phyloP scores from a whole-genome alignment of 2,329 filamentous ascomycete species.

The Fusarium brevicatenulatum region DNA sequence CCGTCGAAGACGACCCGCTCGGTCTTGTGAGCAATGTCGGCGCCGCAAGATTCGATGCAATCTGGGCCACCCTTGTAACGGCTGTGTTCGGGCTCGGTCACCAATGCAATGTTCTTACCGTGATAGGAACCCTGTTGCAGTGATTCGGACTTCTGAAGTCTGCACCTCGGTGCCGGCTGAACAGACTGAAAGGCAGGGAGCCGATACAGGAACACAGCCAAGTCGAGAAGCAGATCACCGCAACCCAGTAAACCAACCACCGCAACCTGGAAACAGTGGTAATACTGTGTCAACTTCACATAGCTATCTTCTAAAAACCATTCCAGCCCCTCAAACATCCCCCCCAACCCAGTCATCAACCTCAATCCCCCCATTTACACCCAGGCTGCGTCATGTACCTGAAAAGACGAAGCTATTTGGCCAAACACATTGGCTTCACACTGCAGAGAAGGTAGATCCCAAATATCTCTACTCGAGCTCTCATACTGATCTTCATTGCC shows the following conservation, averaged over 20 bases:
- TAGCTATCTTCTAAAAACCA: not conserved
- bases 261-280: not conserved
- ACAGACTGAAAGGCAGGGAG: constrained; percentile 1
- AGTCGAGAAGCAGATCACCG: constrained; percentile 17
- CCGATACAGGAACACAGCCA: not conserved
- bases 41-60: constrained; percentile 42
- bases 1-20: constrained; percentile 39
- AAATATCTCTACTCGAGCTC: not conserved
- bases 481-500: constrained; percentile 1
- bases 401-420: constrained; percentile 45
- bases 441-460: constrained; percentile 36
- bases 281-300: not conserved
- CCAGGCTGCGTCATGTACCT: constrained; percentile 41
- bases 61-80: constrained; percentile 37
- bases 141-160: not conserved
- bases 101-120: constrained; percentile 43
- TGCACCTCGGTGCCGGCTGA: not conserved
- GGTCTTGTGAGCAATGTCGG: constrained; percentile 43
- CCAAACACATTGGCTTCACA: constrained; percentile 44
- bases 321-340: not conserved
- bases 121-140: constrained; percentile 21
- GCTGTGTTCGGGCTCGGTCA: constrained; percentile 39
- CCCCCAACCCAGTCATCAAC: not conserved
- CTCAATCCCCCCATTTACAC: constrained; percentile 36
- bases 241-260: constrained; percentile 6